A percentile compares a stretch with the other conserved stretches of the same genome.
phyloP scores from a whole-genome alignment of 2,329 filamentous ascomycete genomes.

The Arachnomyces sp. region DNA sequence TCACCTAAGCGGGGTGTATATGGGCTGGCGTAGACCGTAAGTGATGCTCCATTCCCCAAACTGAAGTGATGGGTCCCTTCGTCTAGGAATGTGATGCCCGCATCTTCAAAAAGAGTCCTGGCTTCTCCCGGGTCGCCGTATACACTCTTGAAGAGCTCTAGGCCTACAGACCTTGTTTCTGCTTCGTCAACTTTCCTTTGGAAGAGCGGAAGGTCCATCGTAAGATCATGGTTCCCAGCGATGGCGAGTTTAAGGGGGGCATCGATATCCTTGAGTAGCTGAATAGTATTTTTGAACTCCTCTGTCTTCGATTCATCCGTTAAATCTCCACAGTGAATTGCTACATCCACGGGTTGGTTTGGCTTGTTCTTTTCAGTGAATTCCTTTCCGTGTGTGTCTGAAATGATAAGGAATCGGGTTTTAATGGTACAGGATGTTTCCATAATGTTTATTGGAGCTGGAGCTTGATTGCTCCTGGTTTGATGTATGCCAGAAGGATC shows the following conservation, averaged over 20 bases:
- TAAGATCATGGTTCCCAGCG: constrained; percentile 49
- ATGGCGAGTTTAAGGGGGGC: constrained; percentile 48
- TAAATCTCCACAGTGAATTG: constrained; percentile 47
- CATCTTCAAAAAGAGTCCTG: constrained; percentile 31
- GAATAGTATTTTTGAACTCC: constrained; percentile 37
- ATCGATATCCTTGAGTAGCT: constrained; percentile 34
- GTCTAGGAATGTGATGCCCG: constrained; percentile 42
- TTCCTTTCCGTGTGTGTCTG: constrained; percentile 37
- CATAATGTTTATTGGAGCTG: too few relatives aligned
- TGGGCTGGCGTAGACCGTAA: constrained; percentile 48
- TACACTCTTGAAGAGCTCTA: constrained; percentile 20
- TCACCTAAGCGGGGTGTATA: constrained; percentile 36
- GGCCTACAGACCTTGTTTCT: constrained; percentile 19
- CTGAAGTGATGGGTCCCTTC: constrained; percentile 43
- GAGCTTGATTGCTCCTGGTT: too few relatives aligned
- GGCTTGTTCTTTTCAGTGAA: constrained; percentile 19
- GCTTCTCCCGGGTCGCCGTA: constrained; percentile 37
- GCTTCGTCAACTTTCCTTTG: constrained; percentile 22
- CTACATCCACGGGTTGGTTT: constrained; percentile 37
- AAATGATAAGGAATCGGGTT: constrained; percentile 38
- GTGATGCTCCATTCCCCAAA: constrained; percentile 42
- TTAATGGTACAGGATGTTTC: constrained; percentile 16
- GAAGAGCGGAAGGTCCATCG: constrained; percentile 32
- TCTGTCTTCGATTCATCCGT: constrained; percentile 34
- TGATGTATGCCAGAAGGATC: too few relatives aligned